These are phyloP conservation scores for Drechslera avenae DNA, from an alignment of 2,329 filamentous ascomycete genomes.

Conservation along the genomic window DNA sequence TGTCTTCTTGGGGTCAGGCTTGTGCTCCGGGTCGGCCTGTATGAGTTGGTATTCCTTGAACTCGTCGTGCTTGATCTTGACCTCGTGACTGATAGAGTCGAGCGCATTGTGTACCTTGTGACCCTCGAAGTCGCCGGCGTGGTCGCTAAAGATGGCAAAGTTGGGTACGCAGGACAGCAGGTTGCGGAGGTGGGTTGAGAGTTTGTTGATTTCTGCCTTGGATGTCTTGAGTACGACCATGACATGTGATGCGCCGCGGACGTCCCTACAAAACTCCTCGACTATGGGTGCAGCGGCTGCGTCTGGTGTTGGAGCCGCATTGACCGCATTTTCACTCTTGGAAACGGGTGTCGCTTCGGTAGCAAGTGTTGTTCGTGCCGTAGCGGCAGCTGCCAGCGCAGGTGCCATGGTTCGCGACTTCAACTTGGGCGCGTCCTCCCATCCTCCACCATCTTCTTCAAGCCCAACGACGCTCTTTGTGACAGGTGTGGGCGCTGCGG, in stretches of 20 bases:
- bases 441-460: constrained; percentile 28
- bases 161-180: constrained; percentile 62
- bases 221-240: constrained; percentile 64
- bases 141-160: constrained; percentile 65
- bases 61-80: constrained; percentile 51
- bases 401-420: neutral
- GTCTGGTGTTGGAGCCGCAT: neutral
- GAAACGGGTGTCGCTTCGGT: constrained; percentile 5
- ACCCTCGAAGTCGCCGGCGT: constrained; percentile 58
- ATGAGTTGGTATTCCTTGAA: constrained; percentile 60
- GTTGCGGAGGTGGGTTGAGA: constrained; percentile 60
- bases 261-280: constrained; percentile 31
- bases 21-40: constrained; percentile 49
- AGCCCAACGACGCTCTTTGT: constrained; percentile 17
- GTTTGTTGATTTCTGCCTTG: constrained; percentile 62
- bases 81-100: constrained; percentile 44
- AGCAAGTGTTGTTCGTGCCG: constrained; percentile 15
- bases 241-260: constrained; percentile 53
- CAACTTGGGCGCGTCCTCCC: constrained; percentile 21
- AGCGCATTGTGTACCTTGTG: constrained; percentile 58
- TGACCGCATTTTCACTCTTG: constrained; percentile 4
- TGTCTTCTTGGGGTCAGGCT: constrained; percentile 51
- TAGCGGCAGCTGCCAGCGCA: constrained; percentile 3
- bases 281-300: constrained; percentile 5
- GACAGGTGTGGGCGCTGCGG: constrained; percentile 4